These are phyloP conservation scores for Mycena galopus DNA, from an alignment of 768 basidiomycete species.

Conservation along the genomic window DNA sequence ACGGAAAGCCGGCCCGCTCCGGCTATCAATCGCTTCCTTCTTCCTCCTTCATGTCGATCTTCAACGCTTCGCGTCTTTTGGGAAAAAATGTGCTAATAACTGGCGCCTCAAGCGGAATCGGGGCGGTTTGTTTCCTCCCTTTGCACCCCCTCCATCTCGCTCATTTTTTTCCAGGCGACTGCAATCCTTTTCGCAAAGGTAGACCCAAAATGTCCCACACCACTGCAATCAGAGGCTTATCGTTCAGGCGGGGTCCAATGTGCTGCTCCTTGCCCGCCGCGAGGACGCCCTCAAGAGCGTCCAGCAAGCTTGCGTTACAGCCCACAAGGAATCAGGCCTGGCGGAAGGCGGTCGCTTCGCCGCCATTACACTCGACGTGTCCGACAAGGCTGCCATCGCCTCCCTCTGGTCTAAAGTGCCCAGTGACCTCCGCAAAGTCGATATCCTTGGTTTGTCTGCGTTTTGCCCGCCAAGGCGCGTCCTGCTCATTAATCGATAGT, in stretches of 20 bases:
- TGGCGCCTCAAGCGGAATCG: slow-evolving; percentile 92
- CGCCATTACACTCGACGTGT: slow-evolving; percentile 81
- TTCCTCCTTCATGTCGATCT: slow-evolving; percentile 72
- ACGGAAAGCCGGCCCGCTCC: neutral
- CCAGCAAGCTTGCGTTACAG: slow-evolving; percentile 72
- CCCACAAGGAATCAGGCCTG: slow-evolving; percentile 79
- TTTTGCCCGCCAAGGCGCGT: neutral
- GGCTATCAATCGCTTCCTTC: neutral
- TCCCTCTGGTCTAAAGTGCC: slow-evolving; percentile 81
- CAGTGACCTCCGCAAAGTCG: slow-evolving; percentile 75
- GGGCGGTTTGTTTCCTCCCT: slow-evolving; percentile 70
- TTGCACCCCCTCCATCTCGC: neutral
- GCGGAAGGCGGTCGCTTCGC: slow-evolving; percentile 85
- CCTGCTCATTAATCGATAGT: slow-evolving; percentile 48
- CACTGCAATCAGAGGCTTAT: neutral
- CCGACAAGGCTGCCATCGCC: slow-evolving; percentile 80
- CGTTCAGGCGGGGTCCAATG: slow-evolving; percentile 85
- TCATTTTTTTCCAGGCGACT: slow-evolving; percentile 68
- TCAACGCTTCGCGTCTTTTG: slow-evolving; percentile 83
- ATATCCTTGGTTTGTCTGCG: slow-evolving; percentile 83
- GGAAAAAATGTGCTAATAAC: slow-evolving; percentile 92
- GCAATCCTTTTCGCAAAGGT: slow-evolving; percentile 93
- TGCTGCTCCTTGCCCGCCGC: slow-evolving; percentile 88
- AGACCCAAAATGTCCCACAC: slow-evolving; percentile 15
- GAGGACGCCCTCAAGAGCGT: slow-evolving; percentile 80